phyloP scores from a whole-genome alignment of 177 flowering plant genomes.

The Tripterygium wilfordii region DNA sequence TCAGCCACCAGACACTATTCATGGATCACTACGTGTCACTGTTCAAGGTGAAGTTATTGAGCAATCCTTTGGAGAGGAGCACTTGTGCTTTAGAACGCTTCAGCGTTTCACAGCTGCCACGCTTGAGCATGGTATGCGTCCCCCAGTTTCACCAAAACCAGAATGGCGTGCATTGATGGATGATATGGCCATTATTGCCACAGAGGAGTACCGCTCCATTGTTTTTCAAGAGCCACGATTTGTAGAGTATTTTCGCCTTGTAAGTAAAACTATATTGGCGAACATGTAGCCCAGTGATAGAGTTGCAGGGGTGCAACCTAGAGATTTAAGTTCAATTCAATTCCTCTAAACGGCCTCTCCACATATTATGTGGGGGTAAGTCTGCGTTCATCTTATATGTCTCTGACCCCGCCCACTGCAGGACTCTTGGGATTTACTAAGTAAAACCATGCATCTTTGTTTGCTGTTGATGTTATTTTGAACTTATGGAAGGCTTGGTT shows the following conservation, averaged over 20 bases:
- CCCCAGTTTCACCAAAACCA: constrained; percentile 79
- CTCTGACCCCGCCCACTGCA: no score
- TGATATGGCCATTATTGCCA: constrained; percentile 78
- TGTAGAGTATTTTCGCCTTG: constrained; percentile 90
- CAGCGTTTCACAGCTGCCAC: constrained; percentile 96
- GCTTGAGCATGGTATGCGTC: constrained; percentile 94
- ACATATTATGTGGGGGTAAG: no score
- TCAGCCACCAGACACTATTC: constrained; percentile 93
- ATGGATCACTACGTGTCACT: constrained; percentile 92
- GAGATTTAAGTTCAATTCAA: no score
- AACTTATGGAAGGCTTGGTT: no score
- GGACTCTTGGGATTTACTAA: no score
- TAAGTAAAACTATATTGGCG: no score
- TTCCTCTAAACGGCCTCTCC: no score
- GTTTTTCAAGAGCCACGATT: constrained; percentile 91
- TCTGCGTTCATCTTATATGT: no score
- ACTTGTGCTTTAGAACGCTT: constrained; percentile 88
- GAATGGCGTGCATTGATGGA: constrained; percentile 94
- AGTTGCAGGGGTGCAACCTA: no score
- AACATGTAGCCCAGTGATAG: no score
- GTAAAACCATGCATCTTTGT: neutral
- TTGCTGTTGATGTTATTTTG: neutral
- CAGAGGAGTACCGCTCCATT: constrained; percentile 77
- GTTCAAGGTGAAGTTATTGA: constrained; percentile 97
- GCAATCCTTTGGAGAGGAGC: constrained; percentile 95